Evolutionary conservation across 2,329 filamentous ascomycete genomes (phyloP), one percentile per base, ranked within the genome.

Genomic region (Penicillium sp.): DNA sequence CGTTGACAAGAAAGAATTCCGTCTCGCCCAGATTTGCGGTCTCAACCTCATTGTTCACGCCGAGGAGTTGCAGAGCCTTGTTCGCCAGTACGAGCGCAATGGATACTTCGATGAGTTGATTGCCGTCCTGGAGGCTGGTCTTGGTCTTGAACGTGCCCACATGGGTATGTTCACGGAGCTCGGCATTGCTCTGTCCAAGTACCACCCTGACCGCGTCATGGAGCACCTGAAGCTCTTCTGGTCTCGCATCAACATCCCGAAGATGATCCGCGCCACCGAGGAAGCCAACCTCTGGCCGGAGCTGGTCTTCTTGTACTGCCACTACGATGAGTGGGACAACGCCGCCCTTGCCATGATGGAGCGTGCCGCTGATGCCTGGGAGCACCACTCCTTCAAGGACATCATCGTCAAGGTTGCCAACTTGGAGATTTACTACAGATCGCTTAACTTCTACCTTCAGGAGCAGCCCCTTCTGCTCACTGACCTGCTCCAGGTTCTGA

Each of bases 31-130:
- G 75, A 99, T 99, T 63, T 99, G 93, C 66, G 95, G 95, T 79
- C 84, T 99, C 54, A 97, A 99, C 76, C 79, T 99, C 52, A 96
- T 99, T 64, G 86, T 99, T 19, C 92, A 99, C 72, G 93, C 95
- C 22, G 93, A 99, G 72, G 93, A 99, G 72, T 79, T 99, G 43
- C 83, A 90, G 66, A 86, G 89, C 60, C 83, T 99, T 30, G 92
- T 97, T 62, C 91, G 91, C 77, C 90, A 97, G 69, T 99, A 99
- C 69, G 95, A 99, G 80, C 81, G 82, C 59, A 92, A 95, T 62
- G 93, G 93, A 51, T 99, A 96, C 80, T 99, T 99, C 60, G 93
- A 99, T 61, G 93, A 99, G 76, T 87, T 99, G 55, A 99, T 99
- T 64, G 81, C 85, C 60, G 80, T 99, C 41, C 83, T 99, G 29